Conservation (phyloP, 1,139 yeast species). For the Yamadazyma blattariae region DNA sequence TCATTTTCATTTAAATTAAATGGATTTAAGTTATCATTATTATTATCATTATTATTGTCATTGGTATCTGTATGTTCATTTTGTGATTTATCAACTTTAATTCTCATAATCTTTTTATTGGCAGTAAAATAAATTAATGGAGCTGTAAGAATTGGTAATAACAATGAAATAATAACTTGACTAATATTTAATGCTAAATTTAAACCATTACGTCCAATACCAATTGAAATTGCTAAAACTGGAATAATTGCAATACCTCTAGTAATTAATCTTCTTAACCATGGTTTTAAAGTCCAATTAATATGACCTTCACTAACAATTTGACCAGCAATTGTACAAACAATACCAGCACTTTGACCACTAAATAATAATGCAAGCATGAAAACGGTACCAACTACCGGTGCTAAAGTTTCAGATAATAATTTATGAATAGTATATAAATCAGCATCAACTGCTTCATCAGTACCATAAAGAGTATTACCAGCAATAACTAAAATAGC, state of each 20-base stretch:
- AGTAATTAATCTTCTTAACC: constrained; percentile 71
- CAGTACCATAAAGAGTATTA: constrained; percentile 62
- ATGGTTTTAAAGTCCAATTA: constrained; percentile 68
- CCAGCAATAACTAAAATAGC: constrained; percentile 79
- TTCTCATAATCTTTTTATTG: constrained; percentile 57
- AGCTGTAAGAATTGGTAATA: constrained; percentile 72
- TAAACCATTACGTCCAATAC: constrained; percentile 65
- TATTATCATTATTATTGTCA: constrained; percentile 62
- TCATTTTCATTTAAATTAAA: no score
- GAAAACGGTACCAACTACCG: constrained; percentile 74
- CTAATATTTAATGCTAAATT: constrained; percentile 66
- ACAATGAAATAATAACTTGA: constrained; percentile 70
- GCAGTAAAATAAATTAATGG: constrained; percentile 78
- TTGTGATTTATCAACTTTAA: constrained; percentile 23
- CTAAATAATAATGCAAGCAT: constrained; percentile 72
- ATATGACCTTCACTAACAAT: constrained; percentile 78
- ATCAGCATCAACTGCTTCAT: constrained; percentile 70
- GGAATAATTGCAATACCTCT: constrained; percentile 72
- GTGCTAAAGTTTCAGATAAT: constrained; percentile 55
- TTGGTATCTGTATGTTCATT: constrained; percentile 28
- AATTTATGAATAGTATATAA: constrained; percentile 66
- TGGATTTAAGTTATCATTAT: no score
- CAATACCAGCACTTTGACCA: constrained; percentile 82
- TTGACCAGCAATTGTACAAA: constrained; percentile 80
- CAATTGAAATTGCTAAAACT: constrained; percentile 58